Base-by-base conservation (phyloP, 139 green algal species). In the Picochlorum sp. region DNA sequence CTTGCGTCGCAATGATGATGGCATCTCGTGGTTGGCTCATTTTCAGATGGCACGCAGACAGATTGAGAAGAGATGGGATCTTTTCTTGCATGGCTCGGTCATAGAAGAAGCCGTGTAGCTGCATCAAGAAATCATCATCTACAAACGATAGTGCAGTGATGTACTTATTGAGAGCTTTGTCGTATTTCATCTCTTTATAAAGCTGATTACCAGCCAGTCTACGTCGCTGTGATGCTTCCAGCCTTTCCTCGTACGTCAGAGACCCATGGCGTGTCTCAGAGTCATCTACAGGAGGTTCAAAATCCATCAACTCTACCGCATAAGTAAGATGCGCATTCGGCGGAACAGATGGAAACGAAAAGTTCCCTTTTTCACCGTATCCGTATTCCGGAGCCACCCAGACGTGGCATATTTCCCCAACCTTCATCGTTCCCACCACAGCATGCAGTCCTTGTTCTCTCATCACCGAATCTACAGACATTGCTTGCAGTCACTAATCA, bases 51-150 rank as follows among this genome's bases (percentile, higher is more conserved):
- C 39, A 67, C 13, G 84, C 84, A 2, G 84, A 68, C 55, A 83
- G 78, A 61, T 91, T 91, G 29, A 88, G 63, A 41, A 68, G 68
- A 29, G 72, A 33, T 3, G 82, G 72, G 26, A 76, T 51, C 8
- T 65, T 74, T 16, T 77, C 65, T 0, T 58, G 68, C 20, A 80
- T 60, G 0, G 81, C 85, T 60, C 79, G 64, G 29, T 85, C 62
- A 24, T 78, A 53, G 64, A 89, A 74, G 25, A 44, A 55, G 6
- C 76, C 85, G 18, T 87, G 65, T 45, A 92, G 68, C 72, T 94
- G 85, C 31, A 89, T 78, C 57, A 94, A 54, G 26, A 91, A 77
- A 68, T 94, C 85, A 44, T 88, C 80, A 41, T 90, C 75, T 31
- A 89, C 39, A 52, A 81, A 94, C 0, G 77, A 85, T 43, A 92